A percentile compares a stretch with the other conserved stretches of the same genome.
Conservation (phyloP, 305 asterid genomes). For the Fraxinus platypoda region DNA sequence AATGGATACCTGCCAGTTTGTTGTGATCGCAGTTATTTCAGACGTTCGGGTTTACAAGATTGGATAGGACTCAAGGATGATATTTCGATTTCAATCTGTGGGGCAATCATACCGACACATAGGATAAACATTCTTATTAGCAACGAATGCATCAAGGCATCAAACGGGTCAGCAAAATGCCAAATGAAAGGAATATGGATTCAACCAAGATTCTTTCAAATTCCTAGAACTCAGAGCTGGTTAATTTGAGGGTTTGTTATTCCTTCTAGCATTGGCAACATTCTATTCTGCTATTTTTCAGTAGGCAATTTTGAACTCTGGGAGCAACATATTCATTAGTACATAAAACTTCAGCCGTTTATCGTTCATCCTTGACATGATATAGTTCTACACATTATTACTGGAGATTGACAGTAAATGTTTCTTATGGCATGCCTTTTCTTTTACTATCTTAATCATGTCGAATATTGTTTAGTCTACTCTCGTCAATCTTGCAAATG, state of each 20-base stretch:
- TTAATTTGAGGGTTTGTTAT: slow-evolving; percentile 11
- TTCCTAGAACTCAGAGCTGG: slow-evolving; percentile 25
- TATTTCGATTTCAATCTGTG: slow-evolving; percentile 21
- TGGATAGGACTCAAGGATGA: slow-evolving; percentile 16
- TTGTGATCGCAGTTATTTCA: background rate
- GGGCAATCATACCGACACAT: background rate
- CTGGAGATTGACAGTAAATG: background rate
- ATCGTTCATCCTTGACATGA: background rate
- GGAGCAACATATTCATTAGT: background rate
- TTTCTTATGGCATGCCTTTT: background rate
- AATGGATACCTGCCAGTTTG: background rate
- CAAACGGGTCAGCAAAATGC: background rate
- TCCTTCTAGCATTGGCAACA: background rate
- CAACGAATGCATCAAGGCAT: slow-evolving; percentile 18
- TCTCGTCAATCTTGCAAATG: background rate
- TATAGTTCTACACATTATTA: background rate
- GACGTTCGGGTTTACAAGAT: background rate
- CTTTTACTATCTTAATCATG: background rate
- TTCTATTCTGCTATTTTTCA: background rate
- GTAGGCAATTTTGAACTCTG: background rate
- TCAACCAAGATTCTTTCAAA: slow-evolving; percentile 26
- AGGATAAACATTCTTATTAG: background rate
- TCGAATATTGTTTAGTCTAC: no score
- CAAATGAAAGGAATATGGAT: slow-evolving; percentile 34
- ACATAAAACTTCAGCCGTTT: background rate